These are phyloP conservation scores for Tolypocladium pustulatum DNA, from an alignment of 2,329 filamentous ascomycete species.

Conservation along the genomic window DNA sequence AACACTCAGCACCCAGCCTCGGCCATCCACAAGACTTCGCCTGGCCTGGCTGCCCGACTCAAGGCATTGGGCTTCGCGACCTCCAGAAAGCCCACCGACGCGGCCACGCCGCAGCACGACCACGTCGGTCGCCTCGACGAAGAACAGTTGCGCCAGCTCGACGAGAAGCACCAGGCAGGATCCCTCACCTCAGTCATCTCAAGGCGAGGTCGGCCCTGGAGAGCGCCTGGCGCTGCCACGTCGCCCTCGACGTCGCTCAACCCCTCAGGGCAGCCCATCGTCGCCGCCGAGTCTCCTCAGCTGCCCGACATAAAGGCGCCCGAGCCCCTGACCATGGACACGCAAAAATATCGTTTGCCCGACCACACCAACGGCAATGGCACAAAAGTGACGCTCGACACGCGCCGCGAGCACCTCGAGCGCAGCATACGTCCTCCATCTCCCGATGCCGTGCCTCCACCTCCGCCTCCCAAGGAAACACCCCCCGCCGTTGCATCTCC, in stretches of 20 bases:
- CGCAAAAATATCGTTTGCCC: conserved; percentile 63
- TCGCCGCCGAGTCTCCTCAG: conserved; percentile 20
- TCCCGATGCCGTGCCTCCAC: conserved; percentile 23
- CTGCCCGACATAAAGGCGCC: conserved; percentile 42
- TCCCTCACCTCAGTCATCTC: conserved; percentile 41
- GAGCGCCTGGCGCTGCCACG: conserved; percentile 41
- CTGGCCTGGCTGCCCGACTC: conserved; percentile 53
- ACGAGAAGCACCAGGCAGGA: conserved; percentile 53
- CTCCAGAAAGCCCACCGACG: conserved; percentile 22
- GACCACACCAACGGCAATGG: conserved; percentile 60
- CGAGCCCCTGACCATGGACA: conserved; percentile 53
- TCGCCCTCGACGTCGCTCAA: conserved; percentile 17
- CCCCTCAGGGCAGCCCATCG: conserved; percentile 10
- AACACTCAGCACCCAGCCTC: conserved; percentile 15
- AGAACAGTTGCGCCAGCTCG: conserved; percentile 58
- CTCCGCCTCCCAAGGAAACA: conserved; percentile 28
- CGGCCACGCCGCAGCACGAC: conserved; percentile 22
- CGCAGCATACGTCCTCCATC: conserved; percentile 31
- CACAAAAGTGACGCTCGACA: conserved; percentile 50
- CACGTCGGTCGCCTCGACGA: conserved; percentile 59
- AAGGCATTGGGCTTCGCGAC: conserved; percentile 53
- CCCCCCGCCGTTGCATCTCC: conserved; percentile 22
- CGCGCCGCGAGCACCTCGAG: conserved; percentile 46
- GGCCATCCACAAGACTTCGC: conserved; percentile 46
- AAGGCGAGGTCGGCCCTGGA: conserved; percentile 63